phyloP scores from a whole-genome alignment of 352 stramenopile species.

The Phytophthora gonapodyides region DNA sequence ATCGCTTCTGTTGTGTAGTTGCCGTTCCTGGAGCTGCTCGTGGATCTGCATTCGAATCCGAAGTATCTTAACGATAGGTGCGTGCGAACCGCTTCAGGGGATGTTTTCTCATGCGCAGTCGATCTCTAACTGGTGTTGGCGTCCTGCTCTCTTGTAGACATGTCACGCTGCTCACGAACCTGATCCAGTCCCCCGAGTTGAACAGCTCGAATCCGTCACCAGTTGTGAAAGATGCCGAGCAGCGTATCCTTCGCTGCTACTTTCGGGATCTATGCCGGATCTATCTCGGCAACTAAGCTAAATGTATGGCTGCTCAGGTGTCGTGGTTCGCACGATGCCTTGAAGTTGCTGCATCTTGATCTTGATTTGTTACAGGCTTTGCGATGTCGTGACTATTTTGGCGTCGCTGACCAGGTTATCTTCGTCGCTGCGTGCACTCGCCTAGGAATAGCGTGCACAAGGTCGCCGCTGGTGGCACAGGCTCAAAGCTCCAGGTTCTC shows the following conservation, averaged over 20 bases:
- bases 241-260: slow-evolving; percentile 83
- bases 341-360: too few relatives aligned
- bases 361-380: too few relatives aligned
- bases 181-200: slow-evolving; percentile 84
- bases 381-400: slow-evolving; percentile 14
- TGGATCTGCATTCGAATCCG: slow-evolving; percentile 74
- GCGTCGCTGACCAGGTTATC: not conserved
- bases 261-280: slow-evolving; percentile 76
- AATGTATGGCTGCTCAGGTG: slow-evolving; percentile 10
- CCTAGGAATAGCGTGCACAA: slow-evolving; percentile 32
- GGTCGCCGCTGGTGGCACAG: slow-evolving; percentile 2
- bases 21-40: slow-evolving; percentile 79
- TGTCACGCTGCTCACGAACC: slow-evolving; percentile 75
- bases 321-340: not conserved
- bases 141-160: slow-evolving; percentile 38
- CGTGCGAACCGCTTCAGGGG: slow-evolving; percentile 3
- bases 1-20: slow-evolving; percentile 37
- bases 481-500: slow-evolving; percentile 19
- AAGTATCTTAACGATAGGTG: slow-evolving; percentile 77
- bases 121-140: slow-evolving; percentile 1
- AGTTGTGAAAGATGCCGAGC: slow-evolving; percentile 72
- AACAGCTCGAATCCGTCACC: slow-evolving; percentile 73
- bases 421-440: not conserved
- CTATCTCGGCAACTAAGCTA: slow-evolving; percentile 49
- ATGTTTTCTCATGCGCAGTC: not conserved